Conservation (phyloP, 164 flowering plant species). For the Vitis vinifera region ASM3070453v1 NC_081823.1:3611001-3611500, state of each 20-base stretch:
- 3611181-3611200: slow-evolving; percentile 36
- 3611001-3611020: too few species aligned
- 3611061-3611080: slow-evolving; percentile 18
- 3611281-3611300: slow-evolving; percentile 16
- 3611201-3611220: slow-evolving; percentile 10
- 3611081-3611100: slow-evolving; percentile 19
- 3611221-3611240: neutral
- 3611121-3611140: slow-evolving; percentile 16
- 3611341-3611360: slow-evolving; percentile 23
- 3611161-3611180: slow-evolving; percentile 26
- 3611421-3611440: too few species aligned
- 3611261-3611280: slow-evolving; percentile 15
- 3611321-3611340: slow-evolving; percentile 19
- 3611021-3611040: too few species aligned
- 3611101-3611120: slow-evolving; percentile 27
- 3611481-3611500: too few species aligned
- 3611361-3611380: slow-evolving; percentile 21
- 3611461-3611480: too few species aligned
- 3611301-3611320: slow-evolving; percentile 27
- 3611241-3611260: slow-evolving; percentile 25
- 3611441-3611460: neutral
- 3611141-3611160: slow-evolving; percentile 30
- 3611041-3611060: too few species aligned
- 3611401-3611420: too few species aligned
- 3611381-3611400: neutral